A percentile compares a stretch with the other conserved stretches of the same genome.
Evolutionary conservation across 345 rosid genomes (phyloP).

Genomic region (Citrus mangshanensis): DNA sequence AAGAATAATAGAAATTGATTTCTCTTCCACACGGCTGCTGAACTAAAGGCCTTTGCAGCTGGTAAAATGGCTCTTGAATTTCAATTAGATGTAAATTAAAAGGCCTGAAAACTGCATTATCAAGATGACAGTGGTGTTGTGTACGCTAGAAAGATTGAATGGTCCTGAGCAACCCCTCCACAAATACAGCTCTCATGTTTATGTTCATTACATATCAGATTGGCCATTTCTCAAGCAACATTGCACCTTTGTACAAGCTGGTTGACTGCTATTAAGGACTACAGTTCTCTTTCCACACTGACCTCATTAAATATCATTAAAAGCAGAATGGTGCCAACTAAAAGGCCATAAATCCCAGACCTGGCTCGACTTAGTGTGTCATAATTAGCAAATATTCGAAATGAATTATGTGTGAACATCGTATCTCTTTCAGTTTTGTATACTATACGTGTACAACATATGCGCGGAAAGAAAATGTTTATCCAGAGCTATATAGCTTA

Average conservation of each 20-base stretch:
- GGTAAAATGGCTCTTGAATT: background rate
- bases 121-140: background rate
- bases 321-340: background rate
- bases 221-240: background rate
- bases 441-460: conserved; percentile 15
- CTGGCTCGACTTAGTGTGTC: background rate
- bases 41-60: background rate
- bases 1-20: background rate
- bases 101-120: background rate
- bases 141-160: background rate
- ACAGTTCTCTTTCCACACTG: background rate
- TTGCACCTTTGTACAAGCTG: background rate
- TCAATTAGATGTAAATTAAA: background rate
- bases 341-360: background rate
- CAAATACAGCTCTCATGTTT: background rate
- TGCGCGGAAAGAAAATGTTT: conserved; percentile 13
- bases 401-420: background rate
- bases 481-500: conserved; percentile 37
- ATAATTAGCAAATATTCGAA: background rate
- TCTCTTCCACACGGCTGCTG: background rate
- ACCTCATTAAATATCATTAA: background rate
- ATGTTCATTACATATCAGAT: background rate
- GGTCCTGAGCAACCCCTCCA: background rate
- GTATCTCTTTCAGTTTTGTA: background rate
- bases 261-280: background rate